phyloP scores from a whole-genome alignment of 1,284 basidiomycete genomes.

The Fomitiporia mediterranea region DNA sequence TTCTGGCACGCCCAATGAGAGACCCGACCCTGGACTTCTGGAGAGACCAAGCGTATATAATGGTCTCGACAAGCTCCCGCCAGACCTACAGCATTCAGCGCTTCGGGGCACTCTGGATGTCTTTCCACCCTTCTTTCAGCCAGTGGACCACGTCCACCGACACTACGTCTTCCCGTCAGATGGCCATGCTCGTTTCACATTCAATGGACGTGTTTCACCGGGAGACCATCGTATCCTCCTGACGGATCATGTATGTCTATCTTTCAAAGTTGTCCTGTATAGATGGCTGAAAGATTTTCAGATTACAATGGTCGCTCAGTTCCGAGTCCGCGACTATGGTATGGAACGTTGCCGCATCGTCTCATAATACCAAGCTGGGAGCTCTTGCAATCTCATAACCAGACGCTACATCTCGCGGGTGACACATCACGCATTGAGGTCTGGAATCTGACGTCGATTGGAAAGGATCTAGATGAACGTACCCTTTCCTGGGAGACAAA shows the following conservation, averaged over 20 bases:
- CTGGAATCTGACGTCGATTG: slow-evolving; percentile 14
- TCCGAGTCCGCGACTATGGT: slow-evolving; percentile 20
- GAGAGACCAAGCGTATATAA: slow-evolving; percentile 16
- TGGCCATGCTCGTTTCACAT: slow-evolving; percentile 17
- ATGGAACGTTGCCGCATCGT: slow-evolving; percentile 20
- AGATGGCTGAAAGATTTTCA: background rate
- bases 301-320: slow-evolving; percentile 20
- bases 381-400: slow-evolving; percentile 9
- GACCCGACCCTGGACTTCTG: slow-evolving; percentile 14
- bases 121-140: slow-evolving; percentile 19
- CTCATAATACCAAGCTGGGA: slow-evolving; percentile 15
- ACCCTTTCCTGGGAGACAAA: slow-evolving; percentile 17
- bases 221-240: slow-evolving; percentile 19
- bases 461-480: slow-evolving; percentile 12
- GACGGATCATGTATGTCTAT: slow-evolving; percentile 15
- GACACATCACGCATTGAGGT: slow-evolving; percentile 15
- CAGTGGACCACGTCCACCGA: slow-evolving; percentile 15
- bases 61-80: slow-evolving; percentile 19
- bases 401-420: slow-evolving; percentile 16
- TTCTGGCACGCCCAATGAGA: background rate
- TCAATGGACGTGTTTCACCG: slow-evolving; percentile 20
- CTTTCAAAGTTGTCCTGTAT: background rate
- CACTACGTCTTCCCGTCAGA: slow-evolving; percentile 17
- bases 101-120: slow-evolving; percentile 17
- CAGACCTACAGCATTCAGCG: slow-evolving; percentile 13